Conservation (phyloP, 495 filamentous ascomycete genomes). For the Staphylotrichum tortipilum region DNA sequence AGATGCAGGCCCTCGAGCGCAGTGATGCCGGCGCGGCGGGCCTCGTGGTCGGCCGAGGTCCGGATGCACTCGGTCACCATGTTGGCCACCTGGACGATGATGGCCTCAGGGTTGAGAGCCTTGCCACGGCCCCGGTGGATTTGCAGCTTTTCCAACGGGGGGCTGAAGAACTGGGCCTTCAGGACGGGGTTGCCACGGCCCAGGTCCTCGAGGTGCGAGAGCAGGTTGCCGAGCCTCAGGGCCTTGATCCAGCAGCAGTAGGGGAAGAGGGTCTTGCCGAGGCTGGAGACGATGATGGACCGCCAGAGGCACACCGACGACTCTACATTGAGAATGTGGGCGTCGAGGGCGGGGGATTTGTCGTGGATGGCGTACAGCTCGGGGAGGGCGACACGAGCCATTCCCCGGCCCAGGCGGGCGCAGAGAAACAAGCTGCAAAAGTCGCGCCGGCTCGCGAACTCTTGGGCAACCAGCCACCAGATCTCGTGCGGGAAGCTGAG, state of each 20-base stretch:
- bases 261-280: slow-evolving; percentile 54
- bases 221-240: slow-evolving; percentile 54
- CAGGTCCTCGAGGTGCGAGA: slow-evolving; percentile 47
- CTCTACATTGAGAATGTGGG: slow-evolving; percentile 8
- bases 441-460: slow-evolving; percentile 43
- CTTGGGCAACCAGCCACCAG: slow-evolving; percentile 49
- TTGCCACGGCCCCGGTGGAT: slow-evolving; percentile 1
- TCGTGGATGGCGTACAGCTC: slow-evolving; percentile 49
- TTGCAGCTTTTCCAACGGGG: slow-evolving; percentile 34
- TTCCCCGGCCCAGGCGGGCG: slow-evolving; percentile 39
- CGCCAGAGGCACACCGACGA: slow-evolving; percentile 60
- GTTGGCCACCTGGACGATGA: slow-evolving; percentile 21
- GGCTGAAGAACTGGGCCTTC: slow-evolving; percentile 40
- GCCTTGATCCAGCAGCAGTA: slow-evolving; percentile 61
- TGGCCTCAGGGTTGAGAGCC: slow-evolving; percentile 12
- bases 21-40: slow-evolving; percentile 36
- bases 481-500: slow-evolving; percentile 48
- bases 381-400: slow-evolving; percentile 50
- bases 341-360: slow-evolving; percentile 17
- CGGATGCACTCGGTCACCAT: slow-evolving; percentile 29
- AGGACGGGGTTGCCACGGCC: slow-evolving; percentile 18
- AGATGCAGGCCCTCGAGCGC: slow-evolving; percentile 30
- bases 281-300: slow-evolving; percentile 58
- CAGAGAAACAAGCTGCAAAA: slow-evolving; percentile 51
- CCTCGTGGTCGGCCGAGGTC: slow-evolving; percentile 22